These are phyloP conservation scores for Penicillium odoratum DNA, from an alignment of 495 filamentous ascomycete genomes.

Conservation along the genomic window DNA sequence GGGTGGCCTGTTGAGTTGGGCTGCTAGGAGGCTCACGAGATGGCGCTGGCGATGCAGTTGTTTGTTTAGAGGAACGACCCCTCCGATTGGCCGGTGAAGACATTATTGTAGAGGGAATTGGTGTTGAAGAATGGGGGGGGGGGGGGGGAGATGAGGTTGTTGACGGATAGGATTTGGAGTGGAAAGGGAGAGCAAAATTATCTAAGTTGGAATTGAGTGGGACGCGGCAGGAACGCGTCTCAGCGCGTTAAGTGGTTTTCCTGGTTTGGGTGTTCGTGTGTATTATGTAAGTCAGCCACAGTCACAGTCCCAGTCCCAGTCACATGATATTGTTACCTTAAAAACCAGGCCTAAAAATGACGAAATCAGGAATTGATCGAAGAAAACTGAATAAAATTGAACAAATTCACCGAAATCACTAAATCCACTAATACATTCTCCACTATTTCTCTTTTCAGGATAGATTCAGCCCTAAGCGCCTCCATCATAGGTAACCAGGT, in stretches of 20 bases:
- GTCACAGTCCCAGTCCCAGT: background rate
- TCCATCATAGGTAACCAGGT: background rate
- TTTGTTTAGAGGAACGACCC: slow-evolving; percentile 43
- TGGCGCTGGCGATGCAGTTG: slow-evolving; percentile 43
- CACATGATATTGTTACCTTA: background rate
- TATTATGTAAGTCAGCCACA: background rate
- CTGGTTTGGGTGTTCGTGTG: slow-evolving; percentile 17
- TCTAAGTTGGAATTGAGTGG: slow-evolving; percentile 10
- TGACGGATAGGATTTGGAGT: slow-evolving; percentile 11
- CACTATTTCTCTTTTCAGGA: background rate
- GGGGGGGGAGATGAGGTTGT: slow-evolving; percentile 9
- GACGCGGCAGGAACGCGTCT: slow-evolving; percentile 35
- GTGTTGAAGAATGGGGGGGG: slow-evolving; percentile 3
- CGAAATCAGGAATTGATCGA: background rate
- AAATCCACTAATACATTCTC: background rate
- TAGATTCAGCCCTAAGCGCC: slow-evolving; percentile 2
- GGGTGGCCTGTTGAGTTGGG: slow-evolving; percentile 41
- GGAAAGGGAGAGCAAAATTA: slow-evolving; percentile 29
- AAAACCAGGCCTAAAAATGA: background rate
- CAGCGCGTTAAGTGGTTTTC: slow-evolving; percentile 45
- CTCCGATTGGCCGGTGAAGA: slow-evolving; percentile 50
- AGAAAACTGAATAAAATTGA: background rate
- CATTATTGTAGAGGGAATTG: slow-evolving; percentile 31
- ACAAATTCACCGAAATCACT: too few relatives aligned
- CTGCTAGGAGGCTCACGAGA: slow-evolving; percentile 45